Base-by-base conservation (phyloP, 2,329 filamentous ascomycete species). In the Aspergillus puulaauensis region DNA sequence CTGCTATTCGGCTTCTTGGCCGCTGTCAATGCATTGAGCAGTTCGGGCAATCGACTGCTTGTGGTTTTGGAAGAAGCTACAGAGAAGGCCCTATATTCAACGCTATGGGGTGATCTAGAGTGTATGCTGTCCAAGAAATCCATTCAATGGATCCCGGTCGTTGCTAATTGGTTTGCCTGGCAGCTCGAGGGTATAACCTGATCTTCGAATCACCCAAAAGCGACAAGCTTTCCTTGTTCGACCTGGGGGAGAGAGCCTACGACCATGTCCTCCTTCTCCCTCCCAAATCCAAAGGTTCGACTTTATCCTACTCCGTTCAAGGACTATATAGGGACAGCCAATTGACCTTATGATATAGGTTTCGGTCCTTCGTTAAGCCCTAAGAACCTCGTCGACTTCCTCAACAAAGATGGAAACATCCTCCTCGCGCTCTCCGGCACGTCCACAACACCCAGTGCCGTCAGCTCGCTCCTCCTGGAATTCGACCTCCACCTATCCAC, bases 261-360 rank as follows among this genome's bases (percentile, higher is more conserved):
- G 93, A 98, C 78, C 93, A 99, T 77, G 80, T 98, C 64, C 77
- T 98, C 63, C 83, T 99, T 66, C 86, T 98, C 63, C 95, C 95
- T 52, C 86, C 88, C 59, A 96, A 93, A 77, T 86, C 90, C 33
- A 99, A 99, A 84, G 93, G 90, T 91, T 73, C 47, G 65, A 48
- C 11, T 33, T 21, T 4, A 8, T 8, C 15, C 39, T 37, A 51
- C 17, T 9, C 15, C 14, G 12, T 27, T 3, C 23, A 15, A 33
- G n/a, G 19, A 15, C 15, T 19, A 6, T 24, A n/a, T 12, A 4
- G 6, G 43, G 45, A 39, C 40, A 23, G 31, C 61, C 61, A 68
- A 71, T 68, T 72, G 64, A 68, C 66, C 49, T 48, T 37, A n/a
- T 53, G 33, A 47, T 52, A 53, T 61, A 92, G 90, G 91, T 61